These are phyloP conservation scores for Fusarium floridanum DNA, from an alignment of 2,329 filamentous ascomycete species.

Conservation along the genomic window DNA sequence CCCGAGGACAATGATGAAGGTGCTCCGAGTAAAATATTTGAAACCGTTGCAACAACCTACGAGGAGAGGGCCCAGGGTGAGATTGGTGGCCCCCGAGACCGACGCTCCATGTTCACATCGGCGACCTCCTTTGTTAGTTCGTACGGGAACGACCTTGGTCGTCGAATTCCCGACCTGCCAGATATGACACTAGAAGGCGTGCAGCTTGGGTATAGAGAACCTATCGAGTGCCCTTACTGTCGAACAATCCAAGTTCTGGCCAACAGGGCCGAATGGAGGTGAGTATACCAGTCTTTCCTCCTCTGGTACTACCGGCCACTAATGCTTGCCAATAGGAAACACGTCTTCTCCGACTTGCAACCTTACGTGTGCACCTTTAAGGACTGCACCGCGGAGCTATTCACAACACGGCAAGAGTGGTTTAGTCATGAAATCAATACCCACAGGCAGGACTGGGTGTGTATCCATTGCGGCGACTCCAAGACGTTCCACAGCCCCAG, in stretches of 20 bases:
- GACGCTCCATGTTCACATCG: not conserved
- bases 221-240: constrained; percentile 16
- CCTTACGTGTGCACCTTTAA: constrained; percentile 19
- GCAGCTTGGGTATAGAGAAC: constrained; percentile 2
- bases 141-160: not conserved
- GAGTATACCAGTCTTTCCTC: not conserved
- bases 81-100: not conserved
- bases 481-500: not conserved
- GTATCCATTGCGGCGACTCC: not conserved
- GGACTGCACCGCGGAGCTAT: not conserved
- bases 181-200: constrained; percentile 10
- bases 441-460: constrained; percentile 4
- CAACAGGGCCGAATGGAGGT: constrained; percentile 14
- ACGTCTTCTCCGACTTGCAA: constrained; percentile 11
- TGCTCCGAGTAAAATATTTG: not conserved
- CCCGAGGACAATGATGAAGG: not conserved
- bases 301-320: not conserved
- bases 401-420: constrained; percentile 9
- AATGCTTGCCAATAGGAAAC: not conserved
- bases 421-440: constrained; percentile 4
- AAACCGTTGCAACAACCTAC: constrained; percentile 11
- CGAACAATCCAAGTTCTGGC: constrained; percentile 7
- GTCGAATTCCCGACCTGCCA: constrained; percentile 4
- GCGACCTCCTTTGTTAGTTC: constrained; percentile 10
- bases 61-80: not conserved